Base-by-base conservation (phyloP, 345 rosid species). In the Anacardium occidentale region DNA sequence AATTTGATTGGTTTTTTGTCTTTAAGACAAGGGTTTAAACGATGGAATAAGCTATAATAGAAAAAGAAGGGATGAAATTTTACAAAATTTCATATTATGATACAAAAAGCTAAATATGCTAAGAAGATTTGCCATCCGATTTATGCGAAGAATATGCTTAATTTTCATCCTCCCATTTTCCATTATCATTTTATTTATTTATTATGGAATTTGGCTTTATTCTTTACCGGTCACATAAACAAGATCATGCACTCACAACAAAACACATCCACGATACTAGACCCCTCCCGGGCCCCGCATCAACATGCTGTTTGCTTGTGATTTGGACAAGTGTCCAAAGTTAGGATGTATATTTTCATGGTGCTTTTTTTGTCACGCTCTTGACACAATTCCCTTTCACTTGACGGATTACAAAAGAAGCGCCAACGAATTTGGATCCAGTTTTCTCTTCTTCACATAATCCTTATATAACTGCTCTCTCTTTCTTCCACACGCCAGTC, bases 341-440 rank as follows among this genome's bases (percentile, higher is more conserved):
- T 11, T 59, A 7, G 59, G 26, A n/a, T n/a, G n/a, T n/a, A n/a
- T n/a, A n/a, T n/a, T 29, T 26, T 24, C 45, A 10, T 10, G 17
- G 26, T 25, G n/a, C 52, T 11, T 60, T 11, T 60, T 29, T 32
- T 34, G 57, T 57, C 56, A 0, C 55, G 18, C 57, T 2, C 15
- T 26, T 5, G 25, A 10, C 68, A 3, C 17, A 9, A 11, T 1
- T 52, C 2, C 10, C 64, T 22, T 69, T 22, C 53, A 7, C 53
- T 55, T 42, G 13, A 3, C 64, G 2, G 7, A 3, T 76, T 65
- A 71, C 71, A 79, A 79, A 77, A 48, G 66, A 76, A 75, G 85
- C 83, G 85, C 85, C 88, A 81, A 74, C 81, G 84, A 81, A 75
- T 85, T 77, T 82, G 89, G 85, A 83, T 87, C 89, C 78, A 59